Evolutionary conservation across 2,329 filamentous ascomycete species (phyloP).

Genomic region (Aspergillus floridensis): DNA sequence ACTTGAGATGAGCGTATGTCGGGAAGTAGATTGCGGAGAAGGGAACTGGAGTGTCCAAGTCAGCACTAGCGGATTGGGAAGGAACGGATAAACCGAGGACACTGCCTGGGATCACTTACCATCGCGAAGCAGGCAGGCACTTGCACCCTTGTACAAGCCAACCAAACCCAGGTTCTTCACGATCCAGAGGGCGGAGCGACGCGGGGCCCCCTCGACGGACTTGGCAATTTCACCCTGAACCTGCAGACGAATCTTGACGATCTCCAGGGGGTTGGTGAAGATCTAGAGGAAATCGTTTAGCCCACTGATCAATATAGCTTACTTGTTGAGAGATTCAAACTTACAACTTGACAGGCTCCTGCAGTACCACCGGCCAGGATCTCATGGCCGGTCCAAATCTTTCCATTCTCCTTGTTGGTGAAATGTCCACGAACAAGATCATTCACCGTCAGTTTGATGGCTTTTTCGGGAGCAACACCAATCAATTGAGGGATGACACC

Average conservation of each 20-base stretch:
- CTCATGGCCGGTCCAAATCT: slow-evolving; percentile 70
- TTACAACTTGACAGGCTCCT: slow-evolving; percentile 92
- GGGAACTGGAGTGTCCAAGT: slow-evolving; percentile 57
- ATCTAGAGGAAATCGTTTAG: slow-evolving; percentile 53
- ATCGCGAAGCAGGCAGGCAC: slow-evolving; percentile 89
- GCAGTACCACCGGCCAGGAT: slow-evolving; percentile 84
- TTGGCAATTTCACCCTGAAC: slow-evolving; percentile 96
- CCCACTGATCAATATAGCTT: background rate
- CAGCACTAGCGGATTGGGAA: background rate
- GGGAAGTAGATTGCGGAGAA: slow-evolving; percentile 99
- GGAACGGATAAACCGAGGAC: background rate
- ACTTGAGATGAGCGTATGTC: slow-evolving; percentile 90
- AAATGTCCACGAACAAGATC: slow-evolving; percentile 79
- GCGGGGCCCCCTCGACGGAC: slow-evolving; percentile 74
- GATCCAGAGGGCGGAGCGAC: slow-evolving; percentile 96
- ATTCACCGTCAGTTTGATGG: slow-evolving; percentile 98
- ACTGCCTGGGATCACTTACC: slow-evolving; percentile 31
- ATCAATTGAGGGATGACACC: slow-evolving; percentile 93
- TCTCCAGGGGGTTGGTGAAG: slow-evolving; percentile 97
- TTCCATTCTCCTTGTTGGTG: slow-evolving; percentile 68
- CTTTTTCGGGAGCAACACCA: slow-evolving; percentile 98
- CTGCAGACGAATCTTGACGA: slow-evolving; percentile 98
- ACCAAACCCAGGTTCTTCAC: slow-evolving; percentile 90
- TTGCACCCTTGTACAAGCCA: slow-evolving; percentile 94
- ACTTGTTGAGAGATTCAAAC: slow-evolving; percentile 39